Evolutionary conservation across 352 stramenopile genomes (phyloP).

Genomic region (Globisporangium nodosum): DNA sequence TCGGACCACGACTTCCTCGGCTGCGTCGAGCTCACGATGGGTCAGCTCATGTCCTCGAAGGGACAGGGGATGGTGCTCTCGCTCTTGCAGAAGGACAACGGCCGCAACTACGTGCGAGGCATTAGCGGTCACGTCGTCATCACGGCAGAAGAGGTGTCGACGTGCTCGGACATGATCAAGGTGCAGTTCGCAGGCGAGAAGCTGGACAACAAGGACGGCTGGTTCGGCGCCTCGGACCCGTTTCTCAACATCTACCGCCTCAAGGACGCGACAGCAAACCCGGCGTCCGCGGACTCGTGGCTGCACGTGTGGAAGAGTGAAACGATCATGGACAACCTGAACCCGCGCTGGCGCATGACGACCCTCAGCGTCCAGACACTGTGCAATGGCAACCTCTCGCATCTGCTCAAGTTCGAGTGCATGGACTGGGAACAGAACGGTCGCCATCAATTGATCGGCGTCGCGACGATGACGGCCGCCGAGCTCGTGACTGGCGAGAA

Average conservation of each 20-base stretch:
- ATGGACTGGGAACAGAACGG: constrained; percentile 77
- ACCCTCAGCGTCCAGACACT: constrained; percentile 59
- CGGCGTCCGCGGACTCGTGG: constrained; percentile 37
- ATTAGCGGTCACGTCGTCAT: constrained; percentile 58
- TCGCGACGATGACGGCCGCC: constrained; percentile 36
- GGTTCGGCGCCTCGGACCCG: constrained; percentile 69
- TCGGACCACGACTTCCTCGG: constrained; percentile 65
- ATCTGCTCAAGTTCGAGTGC: constrained; percentile 60
- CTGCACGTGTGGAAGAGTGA: constrained; percentile 62
- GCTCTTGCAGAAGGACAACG: constrained; percentile 42
- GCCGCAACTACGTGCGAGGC: constrained; percentile 27
- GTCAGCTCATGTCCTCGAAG: constrained; percentile 59
- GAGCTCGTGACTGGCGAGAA: constrained; percentile 58
- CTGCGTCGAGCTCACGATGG: constrained; percentile 74
- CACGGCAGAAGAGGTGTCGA: constrained; percentile 65
- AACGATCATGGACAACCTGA: constrained; percentile 62
- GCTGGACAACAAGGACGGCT: constrained; percentile 75
- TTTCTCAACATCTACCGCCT: constrained; percentile 76
- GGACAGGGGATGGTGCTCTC: constrained; percentile 56
- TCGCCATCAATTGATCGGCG: constrained; percentile 65
- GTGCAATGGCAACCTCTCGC: constrained; percentile 60
- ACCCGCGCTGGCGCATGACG: constrained; percentile 50
- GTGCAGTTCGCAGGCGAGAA: constrained; percentile 58
- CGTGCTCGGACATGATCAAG: constrained; percentile 54
- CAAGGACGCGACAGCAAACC: constrained; percentile 34